A percentile compares a stretch with the other conserved stretches of the same genome.
Evolutionary conservation across 257 asterid genomes (phyloP).

Genomic region (Avicennia marina): DNA sequence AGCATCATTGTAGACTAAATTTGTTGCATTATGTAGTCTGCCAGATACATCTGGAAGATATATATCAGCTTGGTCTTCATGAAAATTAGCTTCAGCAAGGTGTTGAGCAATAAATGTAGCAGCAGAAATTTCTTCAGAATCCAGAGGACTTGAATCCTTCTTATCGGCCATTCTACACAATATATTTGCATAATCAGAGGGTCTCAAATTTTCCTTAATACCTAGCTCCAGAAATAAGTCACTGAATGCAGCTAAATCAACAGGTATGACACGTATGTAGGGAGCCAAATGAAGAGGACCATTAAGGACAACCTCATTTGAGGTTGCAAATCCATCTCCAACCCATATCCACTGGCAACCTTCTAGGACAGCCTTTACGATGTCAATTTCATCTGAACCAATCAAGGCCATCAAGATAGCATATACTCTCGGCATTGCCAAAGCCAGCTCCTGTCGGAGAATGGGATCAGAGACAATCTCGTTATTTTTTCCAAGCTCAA

Average conservation of each 20-base stretch:
- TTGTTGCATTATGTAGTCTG: conserved; percentile 57
- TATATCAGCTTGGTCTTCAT: conserved; percentile 49
- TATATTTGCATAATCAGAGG: conserved; percentile 80
- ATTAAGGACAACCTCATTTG: conserved; percentile 86
- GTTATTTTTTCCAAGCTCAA: conserved; percentile 95
- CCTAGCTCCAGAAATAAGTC: conserved; percentile 88
- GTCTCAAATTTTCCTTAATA: conserved; percentile 61
- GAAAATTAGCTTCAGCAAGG: conserved; percentile 71
- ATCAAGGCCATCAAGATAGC: conserved; percentile 62
- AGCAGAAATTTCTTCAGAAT: conserved; percentile 77
- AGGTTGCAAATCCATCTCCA: conserved; percentile 92
- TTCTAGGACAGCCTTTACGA: conserved; percentile 89
- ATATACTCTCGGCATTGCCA: conserved; percentile 94
- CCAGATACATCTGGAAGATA: conserved; percentile 86
- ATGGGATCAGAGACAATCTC: conserved; percentile 66
- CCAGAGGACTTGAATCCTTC: conserved; percentile 68
- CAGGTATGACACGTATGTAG: conserved; percentile 84
- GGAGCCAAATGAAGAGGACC: conserved; percentile 98
- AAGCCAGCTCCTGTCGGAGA: conserved; percentile 80
- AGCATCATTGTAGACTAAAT: conserved; percentile 86
- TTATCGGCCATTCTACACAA: conserved; percentile 64
- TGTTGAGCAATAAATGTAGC: conserved; percentile 85
- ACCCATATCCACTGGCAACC: conserved; percentile 98
- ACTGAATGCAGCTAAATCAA: conserved; percentile 87
- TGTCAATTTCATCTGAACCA: conserved; percentile 84